phyloP scores from a whole-genome alignment of 1,139 yeast genomes.

The Geotrichum aggregatum region DNA sequence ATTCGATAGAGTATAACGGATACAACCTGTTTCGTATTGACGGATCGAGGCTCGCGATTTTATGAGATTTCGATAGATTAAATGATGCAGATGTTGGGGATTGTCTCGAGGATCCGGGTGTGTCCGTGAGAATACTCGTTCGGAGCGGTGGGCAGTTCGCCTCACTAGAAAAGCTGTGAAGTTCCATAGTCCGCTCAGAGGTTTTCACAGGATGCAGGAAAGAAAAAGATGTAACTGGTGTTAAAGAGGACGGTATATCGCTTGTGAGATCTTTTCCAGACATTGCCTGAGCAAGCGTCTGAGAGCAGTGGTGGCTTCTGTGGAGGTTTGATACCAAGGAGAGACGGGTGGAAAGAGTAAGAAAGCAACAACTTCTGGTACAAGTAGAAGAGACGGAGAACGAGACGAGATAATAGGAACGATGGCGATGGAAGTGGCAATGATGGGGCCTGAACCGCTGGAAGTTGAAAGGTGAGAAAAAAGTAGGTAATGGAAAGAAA shows the following conservation, averaged over 20 bases:
- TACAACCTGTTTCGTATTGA: conserved; percentile 13
- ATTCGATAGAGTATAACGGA: conserved; percentile 14
- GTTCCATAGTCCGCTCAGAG: neutral
- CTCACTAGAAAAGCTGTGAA: neutral
- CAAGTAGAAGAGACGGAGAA: neutral
- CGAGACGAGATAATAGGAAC: neutral
- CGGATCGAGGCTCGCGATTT: conserved; percentile 3
- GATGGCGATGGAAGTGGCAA: neutral
- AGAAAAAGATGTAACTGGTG: neutral
- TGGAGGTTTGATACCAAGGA: neutral
- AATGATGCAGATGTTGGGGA: conserved; percentile 11
- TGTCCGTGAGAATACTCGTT: conserved; percentile 3
- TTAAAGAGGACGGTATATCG: conserved; percentile 2
- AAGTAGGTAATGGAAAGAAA: neutral
- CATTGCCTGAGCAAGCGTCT: neutral
- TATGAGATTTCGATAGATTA: conserved; percentile 1
- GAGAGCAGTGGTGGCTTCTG: neutral
- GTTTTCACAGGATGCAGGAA: neutral
- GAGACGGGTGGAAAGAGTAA: neutral
- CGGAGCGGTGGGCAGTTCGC: neutral
- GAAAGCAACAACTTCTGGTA: neutral
- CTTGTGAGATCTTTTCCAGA: neutral
- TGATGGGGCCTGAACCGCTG: neutral
- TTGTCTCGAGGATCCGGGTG: conserved; percentile 5
- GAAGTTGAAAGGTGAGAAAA: neutral